A percentile compares a stretch with the other conserved stretches of the same genome.
Evolutionary conservation across 2,329 filamentous ascomycete species (phyloP).

Genomic region (Daldinia sp.): DNA sequence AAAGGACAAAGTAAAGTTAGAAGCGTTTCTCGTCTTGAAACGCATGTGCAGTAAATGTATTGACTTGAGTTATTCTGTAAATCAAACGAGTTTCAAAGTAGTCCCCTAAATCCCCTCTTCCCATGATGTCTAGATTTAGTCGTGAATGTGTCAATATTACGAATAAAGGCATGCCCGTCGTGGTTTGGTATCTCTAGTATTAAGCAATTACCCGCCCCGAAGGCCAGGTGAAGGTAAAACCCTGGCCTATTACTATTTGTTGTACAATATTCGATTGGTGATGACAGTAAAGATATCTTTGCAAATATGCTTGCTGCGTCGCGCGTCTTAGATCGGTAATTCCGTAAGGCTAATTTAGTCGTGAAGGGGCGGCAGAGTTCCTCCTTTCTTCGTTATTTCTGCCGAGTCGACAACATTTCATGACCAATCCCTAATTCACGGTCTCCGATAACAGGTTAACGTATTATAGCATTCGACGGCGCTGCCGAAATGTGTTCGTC

Average conservation of each 20-base stretch:
- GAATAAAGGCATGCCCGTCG: conserved; percentile 39
- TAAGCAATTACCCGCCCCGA: conserved; percentile 34
- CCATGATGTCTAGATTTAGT: conserved; percentile 43
- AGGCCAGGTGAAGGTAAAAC: conserved; percentile 22
- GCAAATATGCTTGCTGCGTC: conserved; percentile 34
- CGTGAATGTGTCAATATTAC: conserved; percentile 40
- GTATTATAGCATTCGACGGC: conserved; percentile 5
- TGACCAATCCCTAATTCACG: conserved; percentile 11
- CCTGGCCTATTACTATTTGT: conserved; percentile 39
- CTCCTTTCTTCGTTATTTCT: conserved; percentile 14
- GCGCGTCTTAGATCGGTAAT: conserved; percentile 21
- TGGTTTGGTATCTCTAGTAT: conserved; percentile 43
- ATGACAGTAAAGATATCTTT: conserved; percentile 29
- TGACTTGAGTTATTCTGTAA: conserved; percentile 38
- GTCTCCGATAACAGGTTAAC: conserved; percentile 1
- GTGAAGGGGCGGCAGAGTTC: conserved; percentile 14
- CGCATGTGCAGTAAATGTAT: conserved; percentile 42
- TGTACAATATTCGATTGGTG: conserved; percentile 39
- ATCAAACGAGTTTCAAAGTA: conserved; percentile 30
- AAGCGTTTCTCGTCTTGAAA: conserved; percentile 37
- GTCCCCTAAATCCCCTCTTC: conserved; percentile 24
- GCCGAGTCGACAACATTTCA: conserved; percentile 13
- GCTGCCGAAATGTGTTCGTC: conserved; percentile 10
- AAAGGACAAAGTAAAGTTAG: conserved; percentile 23
- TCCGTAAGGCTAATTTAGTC: conserved; percentile 25